These are phyloP conservation scores for Umbelopsis vinacea DNA, from an alignment of 192 early-diverging fungal genomes.

Conservation along the genomic window DNA sequence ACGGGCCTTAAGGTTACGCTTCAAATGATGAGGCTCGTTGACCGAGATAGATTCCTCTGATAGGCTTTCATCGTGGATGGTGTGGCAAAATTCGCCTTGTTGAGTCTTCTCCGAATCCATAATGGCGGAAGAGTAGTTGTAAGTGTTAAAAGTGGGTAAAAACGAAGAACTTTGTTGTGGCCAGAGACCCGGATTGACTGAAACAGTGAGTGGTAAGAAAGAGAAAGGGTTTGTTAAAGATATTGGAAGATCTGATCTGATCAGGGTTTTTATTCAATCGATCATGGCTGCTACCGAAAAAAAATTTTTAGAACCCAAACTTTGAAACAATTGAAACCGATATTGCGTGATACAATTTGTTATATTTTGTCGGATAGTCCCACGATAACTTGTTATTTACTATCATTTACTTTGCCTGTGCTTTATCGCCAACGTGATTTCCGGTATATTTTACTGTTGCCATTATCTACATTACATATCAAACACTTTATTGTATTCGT, in stretches of 20 bases:
- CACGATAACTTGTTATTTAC: conserved; percentile 9
- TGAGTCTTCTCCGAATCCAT: conserved; percentile 22
- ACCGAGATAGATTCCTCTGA: not conserved
- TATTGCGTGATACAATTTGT: conserved; percentile 21
- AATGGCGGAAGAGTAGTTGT: not conserved
- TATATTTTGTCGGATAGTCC: not conserved
- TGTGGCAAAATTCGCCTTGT: conserved; percentile 2
- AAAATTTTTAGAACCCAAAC: not conserved
- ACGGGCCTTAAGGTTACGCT: conserved; percentile 37
- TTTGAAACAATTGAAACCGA: not conserved
- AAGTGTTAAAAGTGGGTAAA: not conserved
- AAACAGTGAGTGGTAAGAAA: not conserved
- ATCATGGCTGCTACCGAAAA: not conserved
- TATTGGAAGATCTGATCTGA: not conserved
- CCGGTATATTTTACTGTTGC: too few relatives aligned
- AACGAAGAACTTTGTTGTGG: conserved; percentile 20
- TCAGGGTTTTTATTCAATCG: too few relatives aligned
- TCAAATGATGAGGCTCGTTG: not conserved
- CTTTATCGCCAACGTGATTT: too few relatives aligned
- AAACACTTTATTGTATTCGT: not conserved
- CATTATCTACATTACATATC: not conserved
- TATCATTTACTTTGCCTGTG: too few relatives aligned
- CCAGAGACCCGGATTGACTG: conserved; percentile 34
- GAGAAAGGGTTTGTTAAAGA: not conserved
- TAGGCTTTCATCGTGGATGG: conserved; percentile 18